Conservation (phyloP, 345 rosid genomes). For the Pistacia vera region DNA sequence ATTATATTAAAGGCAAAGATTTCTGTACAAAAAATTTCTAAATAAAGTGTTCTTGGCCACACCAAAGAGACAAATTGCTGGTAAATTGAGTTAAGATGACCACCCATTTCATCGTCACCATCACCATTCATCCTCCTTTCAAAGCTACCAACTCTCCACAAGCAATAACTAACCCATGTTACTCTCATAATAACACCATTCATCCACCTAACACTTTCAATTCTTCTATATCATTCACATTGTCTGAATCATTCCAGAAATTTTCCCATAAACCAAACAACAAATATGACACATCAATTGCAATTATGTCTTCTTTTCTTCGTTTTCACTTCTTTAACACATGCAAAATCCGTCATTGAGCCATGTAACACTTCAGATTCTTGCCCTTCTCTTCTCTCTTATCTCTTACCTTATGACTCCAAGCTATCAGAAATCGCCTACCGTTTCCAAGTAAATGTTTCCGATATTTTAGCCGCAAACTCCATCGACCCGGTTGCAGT, state of each 20-base stretch:
- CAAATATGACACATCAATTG: slow-evolving; percentile 5
- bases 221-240: no score
- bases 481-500: background rate
- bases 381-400: slow-evolving; percentile 32
- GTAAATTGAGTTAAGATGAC: no score
- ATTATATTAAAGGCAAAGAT: no score
- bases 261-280: background rate
- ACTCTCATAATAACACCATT: no score
- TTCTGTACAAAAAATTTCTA: no score
- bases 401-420: slow-evolving; percentile 20
- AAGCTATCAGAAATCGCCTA: slow-evolving; percentile 27
- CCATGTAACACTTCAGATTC: slow-evolving; percentile 33
- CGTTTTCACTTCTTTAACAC: background rate
- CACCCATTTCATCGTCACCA: no score
- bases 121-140: no score
- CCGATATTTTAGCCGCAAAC: slow-evolving; percentile 26
- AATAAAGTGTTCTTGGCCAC: no score
- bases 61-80: no score
- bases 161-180: no score
- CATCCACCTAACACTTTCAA: no score
- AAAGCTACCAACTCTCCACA: no score
- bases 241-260: background rate
- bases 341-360: slow-evolving; percentile 29
- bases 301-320: background rate
- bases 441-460: slow-evolving; percentile 17